These are phyloP conservation scores for Pezicula neosporulosa DNA, from an alignment of 2,329 filamentous ascomycete genomes.

Conservation along the genomic window DNA sequence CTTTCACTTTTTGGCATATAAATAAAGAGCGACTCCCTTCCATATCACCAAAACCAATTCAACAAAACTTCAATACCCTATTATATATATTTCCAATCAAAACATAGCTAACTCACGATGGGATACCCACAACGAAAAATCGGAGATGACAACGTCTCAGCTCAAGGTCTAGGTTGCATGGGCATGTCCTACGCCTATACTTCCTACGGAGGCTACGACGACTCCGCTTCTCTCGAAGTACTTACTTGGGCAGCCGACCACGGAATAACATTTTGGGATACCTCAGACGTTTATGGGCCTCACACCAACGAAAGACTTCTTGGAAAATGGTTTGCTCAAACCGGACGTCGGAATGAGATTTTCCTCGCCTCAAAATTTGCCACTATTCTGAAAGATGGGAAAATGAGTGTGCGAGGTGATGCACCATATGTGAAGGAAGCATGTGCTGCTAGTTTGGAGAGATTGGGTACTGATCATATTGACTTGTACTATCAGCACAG, in stretches of 20 bases:
- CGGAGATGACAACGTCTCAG: conserved; percentile 31
- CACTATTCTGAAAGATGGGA: neutral
- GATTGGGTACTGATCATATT: conserved; percentile 33
- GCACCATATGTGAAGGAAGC: conserved; percentile 36
- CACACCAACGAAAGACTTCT: conserved; percentile 7
- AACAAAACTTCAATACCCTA: too few species aligned
- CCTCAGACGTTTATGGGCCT: conserved; percentile 5
- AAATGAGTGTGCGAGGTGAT: neutral
- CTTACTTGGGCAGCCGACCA: conserved; percentile 6
- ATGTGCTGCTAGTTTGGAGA: conserved; percentile 33
- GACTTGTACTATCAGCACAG: conserved; percentile 36
- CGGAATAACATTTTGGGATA: conserved; percentile 9
- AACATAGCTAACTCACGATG: neutral
- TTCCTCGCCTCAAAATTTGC: conserved; percentile 16
- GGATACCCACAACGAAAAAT: conserved; percentile 35
- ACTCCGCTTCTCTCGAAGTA: conserved; percentile 4
- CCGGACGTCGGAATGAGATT: conserved; percentile 9
- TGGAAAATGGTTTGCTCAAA: conserved; percentile 9
- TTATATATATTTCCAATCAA: too few species aligned
- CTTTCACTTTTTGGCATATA: too few species aligned
- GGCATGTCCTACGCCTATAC: conserved; percentile 32
- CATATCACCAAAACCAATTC: too few species aligned
- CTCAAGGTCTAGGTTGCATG: conserved; percentile 29
- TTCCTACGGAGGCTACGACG: conserved; percentile 22
- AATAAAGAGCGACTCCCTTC: too few species aligned